Evolutionary conservation across 495 filamentous ascomycete genomes (phyloP).

Genomic region (Penicillium flavigenum): DNA sequence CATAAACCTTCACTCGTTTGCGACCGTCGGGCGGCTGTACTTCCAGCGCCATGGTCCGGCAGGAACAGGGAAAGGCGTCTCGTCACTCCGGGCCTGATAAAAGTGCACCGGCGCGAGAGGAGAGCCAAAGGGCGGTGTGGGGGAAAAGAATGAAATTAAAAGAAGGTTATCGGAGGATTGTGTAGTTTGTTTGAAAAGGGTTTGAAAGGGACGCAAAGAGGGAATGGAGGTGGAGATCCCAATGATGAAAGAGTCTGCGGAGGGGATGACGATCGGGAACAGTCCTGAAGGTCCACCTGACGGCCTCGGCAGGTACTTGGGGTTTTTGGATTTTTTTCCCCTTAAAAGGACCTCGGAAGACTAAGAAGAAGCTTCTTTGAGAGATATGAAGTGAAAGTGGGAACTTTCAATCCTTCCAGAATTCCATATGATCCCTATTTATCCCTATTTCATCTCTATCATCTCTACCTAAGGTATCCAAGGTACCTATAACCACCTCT

Average conservation of each 20-base stretch:
- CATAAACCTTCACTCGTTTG: slow-evolving; percentile 99
- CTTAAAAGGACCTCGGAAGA: neutral
- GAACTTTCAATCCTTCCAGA: slow-evolving; percentile 13
- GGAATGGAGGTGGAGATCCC: slow-evolving; percentile 18
- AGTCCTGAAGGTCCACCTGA: slow-evolving; percentile 22
- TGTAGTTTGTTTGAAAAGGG: neutral
- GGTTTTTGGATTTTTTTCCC: slow-evolving; percentile 1
- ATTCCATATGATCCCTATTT: neutral
- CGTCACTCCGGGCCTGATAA: slow-evolving; percentile 46
- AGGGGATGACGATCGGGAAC: slow-evolving; percentile 32
- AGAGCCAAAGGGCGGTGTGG: slow-evolving; percentile 23
- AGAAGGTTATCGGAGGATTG: neutral
- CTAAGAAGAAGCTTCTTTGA: neutral
- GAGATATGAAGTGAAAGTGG: slow-evolving; percentile 13
- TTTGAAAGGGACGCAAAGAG: slow-evolving; percentile 14
- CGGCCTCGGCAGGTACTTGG: slow-evolving; percentile 25
- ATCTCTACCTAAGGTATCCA: slow-evolving; percentile 6
- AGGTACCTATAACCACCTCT: neutral
- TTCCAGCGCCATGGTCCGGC: slow-evolving; percentile 76
- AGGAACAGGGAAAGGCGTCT: slow-evolving; percentile 37
- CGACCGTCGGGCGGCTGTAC: slow-evolving; percentile 79
- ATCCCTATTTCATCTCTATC: neutral
- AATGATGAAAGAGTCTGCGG: slow-evolving; percentile 30
- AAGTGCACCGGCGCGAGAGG: slow-evolving; percentile 37
- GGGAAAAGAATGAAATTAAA: slow-evolving; percentile 22